phyloP scores from a whole-genome alignment of 306 rosid species.

The Gillenia trifoliata region DNA sequence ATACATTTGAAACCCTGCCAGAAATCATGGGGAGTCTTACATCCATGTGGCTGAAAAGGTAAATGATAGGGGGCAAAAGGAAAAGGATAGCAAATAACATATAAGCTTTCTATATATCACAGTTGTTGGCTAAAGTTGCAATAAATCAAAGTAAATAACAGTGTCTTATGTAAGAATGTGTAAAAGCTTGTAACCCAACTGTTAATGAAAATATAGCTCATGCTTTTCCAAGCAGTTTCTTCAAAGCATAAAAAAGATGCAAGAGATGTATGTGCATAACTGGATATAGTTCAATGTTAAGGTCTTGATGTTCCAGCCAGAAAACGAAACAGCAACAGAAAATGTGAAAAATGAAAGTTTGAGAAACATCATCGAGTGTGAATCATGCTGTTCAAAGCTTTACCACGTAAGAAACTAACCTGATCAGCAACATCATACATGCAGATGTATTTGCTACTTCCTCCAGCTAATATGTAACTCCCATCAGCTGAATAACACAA shows the following conservation, averaged over 20 bases:
- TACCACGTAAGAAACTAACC: conserved; percentile 45
- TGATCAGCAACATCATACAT: conserved; percentile 95
- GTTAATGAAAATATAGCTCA: background rate
- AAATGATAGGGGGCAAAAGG: background rate
- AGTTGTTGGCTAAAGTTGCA: background rate
- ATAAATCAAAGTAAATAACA: background rate
- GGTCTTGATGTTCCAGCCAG: background rate
- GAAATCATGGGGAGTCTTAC: background rate
- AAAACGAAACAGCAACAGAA: background rate
- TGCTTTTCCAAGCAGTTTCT: background rate
- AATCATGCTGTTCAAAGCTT: background rate
- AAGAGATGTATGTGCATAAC: background rate
- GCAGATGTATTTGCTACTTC: conserved; percentile 88
- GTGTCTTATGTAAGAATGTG: background rate
- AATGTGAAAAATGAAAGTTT: background rate
- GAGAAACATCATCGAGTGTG: background rate
- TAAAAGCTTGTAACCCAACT: background rate
- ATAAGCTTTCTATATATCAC: background rate
- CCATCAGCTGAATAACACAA: conserved; percentile 93
- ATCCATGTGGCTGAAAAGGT: background rate
- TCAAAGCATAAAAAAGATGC: background rate
- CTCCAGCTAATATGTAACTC: conserved; percentile 83
- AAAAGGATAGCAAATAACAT: background rate
- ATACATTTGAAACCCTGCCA: background rate
- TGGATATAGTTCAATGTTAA: background rate